Base-by-base conservation (phyloP, 2,329 filamentous ascomycete species). In the Apiospora phragmitis region DNA sequence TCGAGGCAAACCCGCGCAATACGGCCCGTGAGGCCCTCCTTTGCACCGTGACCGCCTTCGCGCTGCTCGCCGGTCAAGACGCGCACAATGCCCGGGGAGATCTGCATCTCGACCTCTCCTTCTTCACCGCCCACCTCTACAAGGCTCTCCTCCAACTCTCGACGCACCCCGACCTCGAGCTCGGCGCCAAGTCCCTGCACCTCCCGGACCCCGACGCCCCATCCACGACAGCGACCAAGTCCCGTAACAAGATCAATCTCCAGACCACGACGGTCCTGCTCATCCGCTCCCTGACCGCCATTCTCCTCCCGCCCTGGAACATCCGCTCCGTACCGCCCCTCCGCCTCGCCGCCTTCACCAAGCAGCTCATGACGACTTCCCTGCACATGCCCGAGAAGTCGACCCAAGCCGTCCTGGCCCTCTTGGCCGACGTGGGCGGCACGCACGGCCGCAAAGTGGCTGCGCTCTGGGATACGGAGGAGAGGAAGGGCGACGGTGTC, bases 101-200 rank as follows among this genome's bases (percentile, higher is more conserved):
- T 62, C 88, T 98, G 5, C 93, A 95, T 77, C 91, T 99, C 67
- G 97, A 99, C 80, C 89, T 99, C 47, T 94, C 92, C 76, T 98
- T 95, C 87, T 99, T 99, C 87, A 95, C 94, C 76, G 94, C 93
- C 18, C 93, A 98, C 81, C 93, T 99, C 71, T 99, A 97, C 86
- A 92, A 91, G 75, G 93, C 93, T 21, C 88, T 99, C 6, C 89
- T 95, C 75, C 87, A 92, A 1, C 88, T 97, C 35, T 91, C 92
- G 3, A 85, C 95, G 67, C 93, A 97, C 80, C 87, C 95, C 0
- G 94, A 98, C 79, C 90, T 99, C 74, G 96, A 99, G 80, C 89
- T 93, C 72, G 91, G 93, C 67, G 86, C 86, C 71, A 94, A 92
- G 77, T 43, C 93, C 16, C 85, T 94, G 16, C 90, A 92, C 77